phyloP scores from a whole-genome alignment of 2,329 filamentous ascomycete genomes.

The Colletotrichum sp. region DNA sequence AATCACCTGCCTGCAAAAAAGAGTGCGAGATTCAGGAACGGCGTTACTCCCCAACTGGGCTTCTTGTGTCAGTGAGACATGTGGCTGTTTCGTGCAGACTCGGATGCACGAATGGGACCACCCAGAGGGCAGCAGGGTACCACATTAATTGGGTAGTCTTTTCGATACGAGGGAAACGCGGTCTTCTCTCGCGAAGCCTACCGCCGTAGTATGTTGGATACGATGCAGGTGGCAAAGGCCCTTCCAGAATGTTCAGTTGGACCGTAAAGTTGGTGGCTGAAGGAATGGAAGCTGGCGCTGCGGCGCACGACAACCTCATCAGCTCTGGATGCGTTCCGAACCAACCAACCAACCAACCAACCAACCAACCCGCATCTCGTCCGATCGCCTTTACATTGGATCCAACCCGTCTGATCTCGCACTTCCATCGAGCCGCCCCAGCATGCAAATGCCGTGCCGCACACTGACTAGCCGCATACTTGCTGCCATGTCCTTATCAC shows the following conservation, averaged over 20 bases:
- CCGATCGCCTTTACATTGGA: neutral
- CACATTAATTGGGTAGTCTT: neutral
- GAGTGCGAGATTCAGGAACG: conserved; percentile 1
- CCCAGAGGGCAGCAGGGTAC: neutral
- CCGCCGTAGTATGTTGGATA: neutral
- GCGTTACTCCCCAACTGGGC: neutral
- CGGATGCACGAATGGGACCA: neutral
- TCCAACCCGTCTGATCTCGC: neutral
- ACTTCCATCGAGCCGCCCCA: neutral
- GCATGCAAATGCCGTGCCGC: neutral
- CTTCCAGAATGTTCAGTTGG: neutral
- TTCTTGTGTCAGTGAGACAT: conserved; percentile 10
- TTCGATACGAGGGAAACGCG: neutral
- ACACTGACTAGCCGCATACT: neutral
- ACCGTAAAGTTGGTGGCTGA: neutral
- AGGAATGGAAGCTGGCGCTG: neutral
- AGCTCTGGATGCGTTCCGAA: neutral
- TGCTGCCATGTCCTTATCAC: neutral
- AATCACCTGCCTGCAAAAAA: neutral
- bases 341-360: neutral
- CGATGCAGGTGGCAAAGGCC: neutral
- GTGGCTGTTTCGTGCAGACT: conserved; percentile 7
- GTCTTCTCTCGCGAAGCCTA: neutral
- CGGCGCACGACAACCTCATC: neutral
- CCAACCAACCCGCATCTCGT: neutral